Conservation (phyloP, 768 basidiomycete species). For the Saitozyma sp. region DNA sequence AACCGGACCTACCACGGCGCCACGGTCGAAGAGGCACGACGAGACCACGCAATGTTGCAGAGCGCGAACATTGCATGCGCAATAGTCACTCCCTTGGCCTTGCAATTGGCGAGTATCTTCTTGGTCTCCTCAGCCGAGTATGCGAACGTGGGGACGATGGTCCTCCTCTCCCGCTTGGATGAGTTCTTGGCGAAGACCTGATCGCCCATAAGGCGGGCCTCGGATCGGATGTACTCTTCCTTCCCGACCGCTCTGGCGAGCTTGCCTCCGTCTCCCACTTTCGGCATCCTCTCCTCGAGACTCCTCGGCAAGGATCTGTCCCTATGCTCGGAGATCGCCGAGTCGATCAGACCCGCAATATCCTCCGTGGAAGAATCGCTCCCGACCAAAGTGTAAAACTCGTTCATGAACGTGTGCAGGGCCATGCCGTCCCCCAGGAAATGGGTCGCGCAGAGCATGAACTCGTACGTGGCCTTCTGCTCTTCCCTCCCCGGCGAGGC, state of each 20-base stretch:
- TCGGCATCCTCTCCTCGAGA: no score
- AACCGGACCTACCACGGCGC: no score
- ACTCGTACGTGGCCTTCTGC: constrained; percentile 57
- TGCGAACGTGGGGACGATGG: constrained; percentile 69
- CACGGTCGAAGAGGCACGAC: not conserved
- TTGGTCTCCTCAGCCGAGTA: constrained; percentile 63
- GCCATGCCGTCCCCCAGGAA: constrained; percentile 84
- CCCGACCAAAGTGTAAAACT: constrained; percentile 69
- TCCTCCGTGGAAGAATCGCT: constrained; percentile 21
- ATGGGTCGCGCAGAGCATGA: constrained; percentile 74
- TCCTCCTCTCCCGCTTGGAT: constrained; percentile 48
- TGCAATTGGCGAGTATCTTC: constrained; percentile 68
- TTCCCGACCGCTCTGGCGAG: constrained; percentile 53
- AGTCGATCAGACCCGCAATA: constrained; percentile 21
- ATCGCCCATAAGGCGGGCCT: constrained; percentile 67
- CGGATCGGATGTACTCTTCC: constrained; percentile 57
- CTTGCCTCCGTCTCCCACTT: constrained; percentile 60
- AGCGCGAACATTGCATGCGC: constrained; percentile 73
- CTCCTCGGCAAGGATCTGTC: no score
- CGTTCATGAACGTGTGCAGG: constrained; percentile 75
- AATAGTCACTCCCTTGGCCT: constrained; percentile 69
- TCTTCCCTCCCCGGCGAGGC: constrained; percentile 24
- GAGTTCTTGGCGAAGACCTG: constrained; percentile 62
- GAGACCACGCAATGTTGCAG: constrained; percentile 70
- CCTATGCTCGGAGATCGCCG: constrained; percentile 52